Base-by-base conservation (phyloP, 371 early-diverging fungal genomes). In the Smittium culicis region DNA sequence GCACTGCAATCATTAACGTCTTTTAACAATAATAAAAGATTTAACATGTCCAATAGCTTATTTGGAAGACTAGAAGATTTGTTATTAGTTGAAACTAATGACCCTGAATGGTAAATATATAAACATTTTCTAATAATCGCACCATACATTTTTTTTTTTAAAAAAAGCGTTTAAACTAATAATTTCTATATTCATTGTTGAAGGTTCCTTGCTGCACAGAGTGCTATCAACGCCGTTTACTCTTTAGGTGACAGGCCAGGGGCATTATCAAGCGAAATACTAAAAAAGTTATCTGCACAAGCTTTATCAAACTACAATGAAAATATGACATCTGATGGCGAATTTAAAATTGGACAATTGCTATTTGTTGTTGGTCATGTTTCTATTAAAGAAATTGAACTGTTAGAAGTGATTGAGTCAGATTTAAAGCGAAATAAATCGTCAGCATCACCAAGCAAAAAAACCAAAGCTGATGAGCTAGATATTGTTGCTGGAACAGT, bases 321-420 rank as follows among this genome's bases (percentile, higher is more conserved):
- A 1, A 68, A 69, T 20, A 60, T 54, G 25, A 70, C 61, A 32
- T 66, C 68, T 17, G 68, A 70, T 2, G 71, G 71, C 1, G 67
- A 73, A 54, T 72, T 73, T 70, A 27, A 45, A 1, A 54, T 72
- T 17, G 56, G 66, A 17, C 89, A 94, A 64, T 77, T 97, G 5
- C 74, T 93, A 35, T 97, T 96, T 68, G 78, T 94, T 27, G 88
- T 92, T 27, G 97, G 98, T 0, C 98, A 96, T 74, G 85, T 93
- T 3, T 96, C 94, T 0, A 84, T 96, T 66, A 93, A 94, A 74
- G 90, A 95, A 68, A 89, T 94, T 69, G 95, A 93, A 16, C 89
- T 93, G 73, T 77, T 98, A 67, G 98, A 98, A 74, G 80, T 85
- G 2, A 83, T 94, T 29, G 96, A 95, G 73, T 80, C 83, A 16